Evolutionary conservation across 2,329 filamentous ascomycete genomes (phyloP), one percentile per base, ranked within the genome.

Genomic region (Tolypocladium amazonense): DNA sequence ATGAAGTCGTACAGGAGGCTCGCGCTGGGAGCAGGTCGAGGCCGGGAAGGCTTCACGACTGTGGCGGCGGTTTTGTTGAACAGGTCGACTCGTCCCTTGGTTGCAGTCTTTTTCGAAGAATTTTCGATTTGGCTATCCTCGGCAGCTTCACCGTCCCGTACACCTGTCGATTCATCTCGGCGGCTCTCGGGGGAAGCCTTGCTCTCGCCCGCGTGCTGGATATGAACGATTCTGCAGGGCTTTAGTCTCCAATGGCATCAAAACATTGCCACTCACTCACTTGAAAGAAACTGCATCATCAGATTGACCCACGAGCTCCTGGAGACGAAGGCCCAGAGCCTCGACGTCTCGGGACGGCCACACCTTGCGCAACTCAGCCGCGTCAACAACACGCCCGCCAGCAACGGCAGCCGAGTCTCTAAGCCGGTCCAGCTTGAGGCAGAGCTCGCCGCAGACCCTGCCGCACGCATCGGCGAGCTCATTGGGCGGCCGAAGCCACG

Each of bases 1-100:
- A 72, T 66, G 50, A 71, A 72, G 52, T 72, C 69, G 39, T 68
- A 68, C 23, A 71, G 47, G 11, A 71, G 58, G 6, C 65, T 62
- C 0, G 60, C 57, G n/a, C n/a, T n/a, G 2, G 69, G 60, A 8
- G 66, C 65, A 1, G 63, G 37, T 3, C 47, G 38, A 23, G 45
- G 57, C 12, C 54, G 57, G 30, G 20, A 20, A 9, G 43, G 30
- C 20, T 25, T 30, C 20, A 25, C 43, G 25, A 20, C 23, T 33
- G 18, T 14, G 23, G 27, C 2, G 15, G 5, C 3, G 6, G 18
- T 33, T 15, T 25, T 12, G 3, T 15, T 39, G 9, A 27, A 53
- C 23, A 41, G 20, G 15, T 11, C 18, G 18, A 52, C 15, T 3
- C 27, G 7, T 2, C 18, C 50, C n/a, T 12, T n/a, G 18, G 27